Base-by-base conservation (phyloP, 202 grass and related monocot genomes). In the Dendrocalamus latiflorus region DNA sequence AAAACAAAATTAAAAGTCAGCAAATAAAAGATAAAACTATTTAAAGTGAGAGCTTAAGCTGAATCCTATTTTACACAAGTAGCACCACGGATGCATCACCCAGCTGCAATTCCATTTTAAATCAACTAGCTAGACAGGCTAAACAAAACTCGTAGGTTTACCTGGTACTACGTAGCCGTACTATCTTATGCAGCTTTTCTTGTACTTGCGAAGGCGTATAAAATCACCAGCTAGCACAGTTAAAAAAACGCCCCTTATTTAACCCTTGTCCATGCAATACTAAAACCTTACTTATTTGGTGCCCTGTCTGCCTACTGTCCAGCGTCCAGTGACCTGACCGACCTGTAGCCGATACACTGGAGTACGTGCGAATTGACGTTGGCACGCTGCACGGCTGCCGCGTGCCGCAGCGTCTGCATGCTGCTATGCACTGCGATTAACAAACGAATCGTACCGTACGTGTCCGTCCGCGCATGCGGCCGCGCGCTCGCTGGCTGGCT, bases 71-170 rank as follows among this genome's bases (percentile, higher is more conserved):
- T 65, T 39, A 30, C 14, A 65, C 66, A 13, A 24, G 80, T 70
- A 77, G 77, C 18, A 75, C 44, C 73, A 43, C n/a, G n/a, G n/a
- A n/a, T 30, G 28, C 28, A 30, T 30, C 28, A 30, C 2, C 66
- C n/a, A n/a, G n/a, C n/a, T n/a, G n/a, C n/a, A 38, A 20, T 74
- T 24, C 86, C 33, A 12, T 79, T 57, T 67, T n/a, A 53, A 75
- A 6, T n/a, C n/a, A 25, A 14, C 51, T 9, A 34, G 26, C n/a
- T n/a, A 72, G 55, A n/a, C n/a, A n/a, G 57, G 57, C 22, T 60
- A 28, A 51, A 34, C n/a, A n/a, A n/a, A n/a, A 74, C 56, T 64
- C 72, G 84, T 79, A 66, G 21, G 77, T 72, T 83, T 78, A 59
- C 69, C 34, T 20, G 17, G 63, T 75, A 60, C 72, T n/a, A n/a